Evolutionary conservation across 176 grass and related monocot genomes (phyloP).

Genomic region (Carex cristatella): DNA sequence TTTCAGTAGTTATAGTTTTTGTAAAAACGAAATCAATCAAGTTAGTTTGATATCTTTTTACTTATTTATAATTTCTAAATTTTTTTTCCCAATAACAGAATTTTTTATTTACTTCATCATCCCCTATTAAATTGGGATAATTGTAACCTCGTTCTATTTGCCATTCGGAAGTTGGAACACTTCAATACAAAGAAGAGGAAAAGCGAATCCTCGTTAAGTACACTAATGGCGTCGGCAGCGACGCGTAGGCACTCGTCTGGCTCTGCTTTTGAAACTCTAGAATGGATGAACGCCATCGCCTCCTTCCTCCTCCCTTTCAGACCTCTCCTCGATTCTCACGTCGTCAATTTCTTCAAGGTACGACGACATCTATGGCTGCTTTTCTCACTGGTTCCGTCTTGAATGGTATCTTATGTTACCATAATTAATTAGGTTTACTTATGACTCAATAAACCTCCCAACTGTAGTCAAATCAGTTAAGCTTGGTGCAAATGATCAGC

Average conservation of each 20-base stretch:
- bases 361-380: neutral
- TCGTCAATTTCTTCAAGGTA: constrained; percentile 98
- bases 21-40: too few species aligned
- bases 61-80: too few species aligned
- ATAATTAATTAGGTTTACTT: neutral
- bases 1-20: too few species aligned
- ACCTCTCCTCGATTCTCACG: constrained; percentile 68
- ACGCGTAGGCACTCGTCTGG: constrained; percentile 45
- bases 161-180: neutral
- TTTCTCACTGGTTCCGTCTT: neutral
- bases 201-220: neutral
- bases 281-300: constrained; percentile 71
- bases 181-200: neutral
- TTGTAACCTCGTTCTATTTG: neutral
- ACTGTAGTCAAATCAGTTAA: neutral
- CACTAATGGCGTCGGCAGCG: constrained; percentile 29
- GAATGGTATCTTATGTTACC: neutral
- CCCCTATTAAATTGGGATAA: neutral
- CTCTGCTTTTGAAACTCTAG: constrained; percentile 44
- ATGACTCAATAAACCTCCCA: too few species aligned
- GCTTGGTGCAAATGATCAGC: neutral
- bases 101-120: neutral
- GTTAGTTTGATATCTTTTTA: too few species aligned
- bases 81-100: neutral
- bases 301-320: constrained; percentile 46